A percentile compares a stretch with the other conserved stretches of the same genome.
These are phyloP conservation scores for Diaporthe caulivora DNA, from an alignment of 2,329 filamentous ascomycete genomes.

Conservation along the genomic window DNA sequence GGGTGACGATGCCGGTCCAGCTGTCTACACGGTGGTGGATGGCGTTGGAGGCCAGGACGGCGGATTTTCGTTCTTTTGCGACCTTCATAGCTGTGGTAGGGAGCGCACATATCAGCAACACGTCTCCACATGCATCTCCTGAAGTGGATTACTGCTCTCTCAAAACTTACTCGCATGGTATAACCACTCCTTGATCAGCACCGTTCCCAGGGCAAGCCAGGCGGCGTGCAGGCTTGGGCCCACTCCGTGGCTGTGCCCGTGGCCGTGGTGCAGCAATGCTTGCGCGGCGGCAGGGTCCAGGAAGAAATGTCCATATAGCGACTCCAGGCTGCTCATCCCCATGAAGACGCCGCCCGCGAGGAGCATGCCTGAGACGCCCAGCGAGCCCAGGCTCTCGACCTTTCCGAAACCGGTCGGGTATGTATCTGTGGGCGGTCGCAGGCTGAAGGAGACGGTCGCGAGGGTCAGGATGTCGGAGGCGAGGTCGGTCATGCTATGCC, in stretches of 20 bases:
- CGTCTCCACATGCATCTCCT: background rate
- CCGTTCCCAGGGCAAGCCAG: slow-evolving; percentile 92
- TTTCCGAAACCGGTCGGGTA: slow-evolving; percentile 97
- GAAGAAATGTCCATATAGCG: slow-evolving; percentile 80
- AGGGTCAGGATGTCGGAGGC: slow-evolving; percentile 95
- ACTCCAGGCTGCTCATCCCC: slow-evolving; percentile 81
- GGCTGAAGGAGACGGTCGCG: slow-evolving; percentile 92
- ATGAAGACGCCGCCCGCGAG: slow-evolving; percentile 92
- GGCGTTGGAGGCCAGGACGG: slow-evolving; percentile 94
- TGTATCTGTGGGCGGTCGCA: slow-evolving; percentile 83
- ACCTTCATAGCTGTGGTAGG: slow-evolving; percentile 85
- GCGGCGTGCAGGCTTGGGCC: slow-evolving; percentile 92
- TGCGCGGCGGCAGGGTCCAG: slow-evolving; percentile 70
- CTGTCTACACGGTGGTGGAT: slow-evolving; percentile 97
- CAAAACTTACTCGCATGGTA: slow-evolving; percentile 88
- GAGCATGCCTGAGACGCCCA: slow-evolving; percentile 93
- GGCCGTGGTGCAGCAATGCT: slow-evolving; percentile 65
- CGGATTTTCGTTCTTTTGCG: slow-evolving; percentile 92
- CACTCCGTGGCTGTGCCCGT: slow-evolving; percentile 74
- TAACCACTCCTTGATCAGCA: slow-evolving; percentile 95
- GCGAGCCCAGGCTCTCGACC: slow-evolving; percentile 93
- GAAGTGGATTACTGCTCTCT: background rate
- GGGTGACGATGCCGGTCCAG: slow-evolving; percentile 91
- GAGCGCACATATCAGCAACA: slow-evolving; percentile 36
- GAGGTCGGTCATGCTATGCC: slow-evolving; percentile 94